Evolutionary conservation across 768 basidiomycete genomes (phyloP).

Genomic region (Candolleomyces eurysporus): DNA sequence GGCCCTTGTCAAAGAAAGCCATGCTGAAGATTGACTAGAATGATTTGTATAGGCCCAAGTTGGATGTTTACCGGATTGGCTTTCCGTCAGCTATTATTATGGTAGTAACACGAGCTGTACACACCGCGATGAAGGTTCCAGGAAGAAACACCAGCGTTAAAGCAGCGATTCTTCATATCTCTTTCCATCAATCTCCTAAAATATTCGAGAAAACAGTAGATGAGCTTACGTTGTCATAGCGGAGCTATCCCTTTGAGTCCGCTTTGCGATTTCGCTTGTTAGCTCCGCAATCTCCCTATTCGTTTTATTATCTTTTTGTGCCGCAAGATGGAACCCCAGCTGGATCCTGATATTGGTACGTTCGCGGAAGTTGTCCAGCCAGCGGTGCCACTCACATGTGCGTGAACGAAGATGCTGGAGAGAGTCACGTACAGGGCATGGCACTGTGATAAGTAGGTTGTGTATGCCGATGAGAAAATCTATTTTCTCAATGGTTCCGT

Average conservation of each 20-base stretch:
- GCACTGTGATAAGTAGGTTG: background rate
- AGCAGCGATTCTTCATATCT: background rate
- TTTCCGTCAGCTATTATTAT: too few relatives aligned
- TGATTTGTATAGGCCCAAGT: too few relatives aligned
- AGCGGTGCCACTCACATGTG: background rate
- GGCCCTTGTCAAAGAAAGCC: background rate
- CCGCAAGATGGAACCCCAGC: background rate
- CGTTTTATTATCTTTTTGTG: background rate
- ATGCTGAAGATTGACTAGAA: slow-evolving; percentile 5
- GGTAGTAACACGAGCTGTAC: background rate
- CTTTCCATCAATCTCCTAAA: too few relatives aligned
- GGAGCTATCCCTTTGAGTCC: background rate
- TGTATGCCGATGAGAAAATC: background rate
- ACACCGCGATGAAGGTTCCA: slow-evolving; percentile 2
- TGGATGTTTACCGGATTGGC: too few relatives aligned
- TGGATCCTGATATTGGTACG: slow-evolving; percentile 3
- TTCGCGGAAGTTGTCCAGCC: background rate
- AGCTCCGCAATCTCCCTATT: background rate
- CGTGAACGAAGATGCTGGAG: background rate
- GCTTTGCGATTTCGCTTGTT: background rate
- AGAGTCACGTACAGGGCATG: background rate
- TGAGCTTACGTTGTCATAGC: slow-evolving; percentile 3
- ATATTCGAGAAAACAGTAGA: background rate
- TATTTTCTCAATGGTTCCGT: background rate
- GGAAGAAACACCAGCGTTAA: slow-evolving; percentile 4